Percentiles rank a stretch among this genome's conserved stretches.
phyloP scores from a whole-genome alignment of 805 yeast genomes.

The Candida ascalaphidarum region DNA sequence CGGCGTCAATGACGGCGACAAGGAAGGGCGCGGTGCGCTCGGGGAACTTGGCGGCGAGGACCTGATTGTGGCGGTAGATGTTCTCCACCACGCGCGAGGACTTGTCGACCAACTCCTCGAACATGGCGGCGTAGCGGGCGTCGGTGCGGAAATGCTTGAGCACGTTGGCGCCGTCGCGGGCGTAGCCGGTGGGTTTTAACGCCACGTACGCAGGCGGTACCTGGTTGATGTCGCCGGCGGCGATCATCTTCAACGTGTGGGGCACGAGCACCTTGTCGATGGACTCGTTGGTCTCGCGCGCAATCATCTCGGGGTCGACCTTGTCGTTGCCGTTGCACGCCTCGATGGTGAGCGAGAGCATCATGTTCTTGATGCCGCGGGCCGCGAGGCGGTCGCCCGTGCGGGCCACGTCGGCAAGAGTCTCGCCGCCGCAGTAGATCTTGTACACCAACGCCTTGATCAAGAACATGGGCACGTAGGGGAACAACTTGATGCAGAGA shows the following conservation, averaged over 20 bases:
- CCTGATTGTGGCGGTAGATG: conserved; percentile 43
- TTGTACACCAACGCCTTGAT: conserved; percentile 70
- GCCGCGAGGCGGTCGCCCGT: conserved; percentile 61
- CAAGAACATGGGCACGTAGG: conserved; percentile 63
- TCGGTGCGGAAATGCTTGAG: conserved; percentile 53
- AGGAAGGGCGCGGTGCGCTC: conserved; percentile 64
- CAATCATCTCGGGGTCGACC: conserved; percentile 51
- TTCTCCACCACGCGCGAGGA: conserved; percentile 57
- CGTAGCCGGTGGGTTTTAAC: conserved; percentile 86
- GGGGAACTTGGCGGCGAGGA: conserved; percentile 45
- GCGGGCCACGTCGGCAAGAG: conserved; percentile 53
- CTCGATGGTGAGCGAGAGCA: conserved; percentile 90
- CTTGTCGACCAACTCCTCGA: conserved; percentile 54
- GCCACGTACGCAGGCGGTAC: conserved; percentile 92
- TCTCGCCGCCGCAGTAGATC: conserved; percentile 88
- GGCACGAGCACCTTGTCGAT: conserved; percentile 63
- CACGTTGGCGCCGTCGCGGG: conserved; percentile 67
- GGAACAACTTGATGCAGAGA: conserved; percentile 56
- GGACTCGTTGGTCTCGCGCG: conserved; percentile 56
- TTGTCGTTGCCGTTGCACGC: conserved; percentile 76
- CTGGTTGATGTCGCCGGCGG: conserved; percentile 44
- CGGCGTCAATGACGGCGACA: conserved; percentile 83
- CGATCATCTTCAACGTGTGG: conserved; percentile 54
- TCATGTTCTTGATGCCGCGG: conserved; percentile 86
- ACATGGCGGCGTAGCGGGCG: conserved; percentile 31